Evolutionary conservation across 805 yeast genomes (phyloP).

Genomic region (Metschnikowia anglica): DNA sequence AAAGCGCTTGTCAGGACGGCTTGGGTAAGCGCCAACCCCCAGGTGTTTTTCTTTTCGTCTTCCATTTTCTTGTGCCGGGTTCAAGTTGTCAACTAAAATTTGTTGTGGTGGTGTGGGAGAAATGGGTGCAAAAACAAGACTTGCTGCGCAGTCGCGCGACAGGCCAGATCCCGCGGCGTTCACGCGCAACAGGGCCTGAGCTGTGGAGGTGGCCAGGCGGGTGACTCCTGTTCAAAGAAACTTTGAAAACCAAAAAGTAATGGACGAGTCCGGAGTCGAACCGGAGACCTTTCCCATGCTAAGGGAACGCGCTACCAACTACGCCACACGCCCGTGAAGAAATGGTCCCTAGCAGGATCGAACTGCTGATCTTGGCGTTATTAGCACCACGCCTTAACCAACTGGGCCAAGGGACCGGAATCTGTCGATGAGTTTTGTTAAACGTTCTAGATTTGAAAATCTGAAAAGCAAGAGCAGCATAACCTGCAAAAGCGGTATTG

Average conservation of each 20-base stretch:
- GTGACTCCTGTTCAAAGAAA: too few species aligned
- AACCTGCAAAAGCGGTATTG: too few species aligned
- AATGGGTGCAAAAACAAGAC: slow-evolving; percentile 3
- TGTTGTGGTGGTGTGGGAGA: not conserved
- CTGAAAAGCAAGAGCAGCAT: too few species aligned
- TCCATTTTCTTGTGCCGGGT: too few species aligned
- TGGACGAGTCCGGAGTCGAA: slow-evolving; percentile 78
- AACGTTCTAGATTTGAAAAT: not conserved
- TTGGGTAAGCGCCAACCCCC: not conserved
- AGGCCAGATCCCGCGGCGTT: too few species aligned
- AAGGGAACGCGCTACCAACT: slow-evolving; percentile 27
- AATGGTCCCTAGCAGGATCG: slow-evolving; percentile 86
- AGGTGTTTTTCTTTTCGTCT: not conserved
- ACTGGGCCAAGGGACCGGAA: slow-evolving; percentile 52
- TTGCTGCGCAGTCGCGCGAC: too few species aligned
- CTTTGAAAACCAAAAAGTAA: slow-evolving; percentile 26
- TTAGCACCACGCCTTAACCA: slow-evolving; percentile 56
- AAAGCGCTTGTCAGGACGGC: not conserved
- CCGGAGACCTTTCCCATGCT: slow-evolving; percentile 70
- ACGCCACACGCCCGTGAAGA: slow-evolving; percentile 23
- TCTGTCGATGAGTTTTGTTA: not conserved
- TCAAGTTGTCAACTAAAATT: too few species aligned
- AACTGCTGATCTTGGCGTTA: slow-evolving; percentile 74
- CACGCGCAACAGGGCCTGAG: too few species aligned
- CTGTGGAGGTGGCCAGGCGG: too few species aligned